Base-by-base conservation (phyloP, 257 asterid species). In the Fraxinus pennsylvanica region DNA sequence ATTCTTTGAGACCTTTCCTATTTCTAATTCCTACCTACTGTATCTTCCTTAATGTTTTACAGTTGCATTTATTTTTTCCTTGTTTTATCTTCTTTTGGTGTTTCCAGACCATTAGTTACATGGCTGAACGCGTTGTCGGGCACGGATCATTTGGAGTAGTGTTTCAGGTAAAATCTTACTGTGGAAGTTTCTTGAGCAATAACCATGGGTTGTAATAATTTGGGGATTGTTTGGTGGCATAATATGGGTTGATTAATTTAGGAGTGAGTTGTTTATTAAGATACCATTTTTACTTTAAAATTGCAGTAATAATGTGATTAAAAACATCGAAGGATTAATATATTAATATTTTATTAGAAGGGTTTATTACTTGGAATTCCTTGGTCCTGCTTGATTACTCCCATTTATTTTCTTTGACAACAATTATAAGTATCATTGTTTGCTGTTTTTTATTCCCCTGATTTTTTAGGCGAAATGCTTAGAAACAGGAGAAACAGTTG, bases 81-180 rank as follows among this genome's bases (percentile, higher is more conserved):
- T 22, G 61, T 67, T 57, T 68, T 43, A 78, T 38, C 59, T 7
- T 74, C 14, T 75, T 39, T 47, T 77, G 65, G 32, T 71, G 61
- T 76, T 69, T 70, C 71, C 86, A 90, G 97, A 92, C 97, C 50
- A 89, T 92, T 47, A 90, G 97, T 84, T 90, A 92, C 80, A 89
- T 92, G 97, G 97, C 96, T 69, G 97, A 92, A 81, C 91, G 97
- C 27, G 83, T 86, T 79, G 97, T 92, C 30, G 97, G 97, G 59
- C 92, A 90, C 72, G 96, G 97, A 82, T 92, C 97, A 47, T 92
- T 92, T 78, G 97, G 94, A 83, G 92, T 92, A 15, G 96, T 92
- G 41, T 92, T 92, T 84, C 96, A 87, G 91, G 91, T 87, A 75
- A 66, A 73, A 22, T 29, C 32, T 73, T 54, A 27, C 19, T 9